Conservation (phyloP, 768 basidiomycete species). For the Punctularia strigosozonata region DNA sequence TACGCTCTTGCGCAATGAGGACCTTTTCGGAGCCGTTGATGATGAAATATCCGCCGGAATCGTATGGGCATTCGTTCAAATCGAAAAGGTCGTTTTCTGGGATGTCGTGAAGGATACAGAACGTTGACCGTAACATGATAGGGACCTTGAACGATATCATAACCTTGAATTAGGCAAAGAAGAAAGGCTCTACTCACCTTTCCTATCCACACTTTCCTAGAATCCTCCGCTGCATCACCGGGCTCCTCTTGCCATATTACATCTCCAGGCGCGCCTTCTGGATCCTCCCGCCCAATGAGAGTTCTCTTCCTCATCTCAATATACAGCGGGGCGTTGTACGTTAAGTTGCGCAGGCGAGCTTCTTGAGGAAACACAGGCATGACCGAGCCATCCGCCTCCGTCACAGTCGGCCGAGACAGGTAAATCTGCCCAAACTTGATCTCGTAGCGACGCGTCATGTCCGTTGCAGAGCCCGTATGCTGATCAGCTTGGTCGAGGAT, state of each 20-base stretch:
- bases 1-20: constrained; percentile 97
- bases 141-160: constrained; percentile 52
- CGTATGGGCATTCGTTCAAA: constrained; percentile 96
- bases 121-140: constrained; percentile 93
- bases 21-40: constrained; percentile 99
- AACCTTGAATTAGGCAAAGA: background rate
- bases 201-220: constrained; percentile 87
- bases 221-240: constrained; percentile 49
- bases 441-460: constrained; percentile 86
- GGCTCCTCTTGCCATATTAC: constrained; percentile 66
- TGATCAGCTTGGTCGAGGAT: constrained; percentile 95
- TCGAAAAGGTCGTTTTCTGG: constrained; percentile 76
- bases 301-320: constrained; percentile 91
- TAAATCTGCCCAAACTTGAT: constrained; percentile 98
- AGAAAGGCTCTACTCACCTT: constrained; percentile 43
- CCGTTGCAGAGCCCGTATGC: constrained; percentile 76
- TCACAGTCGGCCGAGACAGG: constrained; percentile 87
- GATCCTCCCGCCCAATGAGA: constrained; percentile 69
- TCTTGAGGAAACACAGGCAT: constrained; percentile 95
- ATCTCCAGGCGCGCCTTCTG: constrained; percentile 70
- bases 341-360: constrained; percentile 86
- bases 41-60: constrained; percentile 98
- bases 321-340: constrained; percentile 92
- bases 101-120: constrained; percentile 81
- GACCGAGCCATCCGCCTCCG: constrained; percentile 90